phyloP scores from a whole-genome alignment of 2,329 filamentous ascomycete species.

The Claviceps capensis region DNA sequence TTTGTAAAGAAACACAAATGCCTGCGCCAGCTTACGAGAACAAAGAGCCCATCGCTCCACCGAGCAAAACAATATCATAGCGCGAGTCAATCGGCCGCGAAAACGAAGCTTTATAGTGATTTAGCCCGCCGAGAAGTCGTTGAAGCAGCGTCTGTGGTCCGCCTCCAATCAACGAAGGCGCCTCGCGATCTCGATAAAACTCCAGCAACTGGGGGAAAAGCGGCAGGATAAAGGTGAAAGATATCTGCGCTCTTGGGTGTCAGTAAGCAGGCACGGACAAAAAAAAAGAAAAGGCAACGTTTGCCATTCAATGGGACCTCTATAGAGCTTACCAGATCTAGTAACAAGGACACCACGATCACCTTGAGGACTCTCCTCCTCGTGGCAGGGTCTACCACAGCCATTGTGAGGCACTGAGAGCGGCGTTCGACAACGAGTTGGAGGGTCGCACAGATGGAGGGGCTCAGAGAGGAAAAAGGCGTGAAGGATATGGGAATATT shows the following conservation, averaged over 20 bases:
- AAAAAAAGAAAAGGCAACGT: neutral
- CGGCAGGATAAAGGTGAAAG: constrained; percentile 95
- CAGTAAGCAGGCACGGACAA: neutral
- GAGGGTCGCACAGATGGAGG: neutral
- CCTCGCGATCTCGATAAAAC: constrained; percentile 85
- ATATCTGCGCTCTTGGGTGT: constrained; percentile 47
- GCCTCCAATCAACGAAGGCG: constrained; percentile 29
- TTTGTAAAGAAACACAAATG: no score
- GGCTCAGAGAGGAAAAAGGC: no score
- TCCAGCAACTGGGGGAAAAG: constrained; percentile 90
- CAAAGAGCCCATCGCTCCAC: constrained; percentile 82
- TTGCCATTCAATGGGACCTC: neutral
- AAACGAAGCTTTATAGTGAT: constrained; percentile 90
- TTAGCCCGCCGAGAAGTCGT: constrained; percentile 67
- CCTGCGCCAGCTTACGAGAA: constrained; percentile 45
- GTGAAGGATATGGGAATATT: neutral
- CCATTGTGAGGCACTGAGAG: constrained; percentile 18
- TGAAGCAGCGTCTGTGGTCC: constrained; percentile 56
- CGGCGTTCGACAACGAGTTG: neutral
- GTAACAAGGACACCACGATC: constrained; percentile 74
- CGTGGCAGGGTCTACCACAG: constrained; percentile 34
- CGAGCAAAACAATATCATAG: constrained; percentile 93
- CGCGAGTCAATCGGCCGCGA: constrained; percentile 84
- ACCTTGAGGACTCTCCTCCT: constrained; percentile 77
- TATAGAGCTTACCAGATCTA: constrained; percentile 57